phyloP scores from a whole-genome alignment of 2,329 filamentous ascomycete genomes.

The Exophiala sideris region DNA sequence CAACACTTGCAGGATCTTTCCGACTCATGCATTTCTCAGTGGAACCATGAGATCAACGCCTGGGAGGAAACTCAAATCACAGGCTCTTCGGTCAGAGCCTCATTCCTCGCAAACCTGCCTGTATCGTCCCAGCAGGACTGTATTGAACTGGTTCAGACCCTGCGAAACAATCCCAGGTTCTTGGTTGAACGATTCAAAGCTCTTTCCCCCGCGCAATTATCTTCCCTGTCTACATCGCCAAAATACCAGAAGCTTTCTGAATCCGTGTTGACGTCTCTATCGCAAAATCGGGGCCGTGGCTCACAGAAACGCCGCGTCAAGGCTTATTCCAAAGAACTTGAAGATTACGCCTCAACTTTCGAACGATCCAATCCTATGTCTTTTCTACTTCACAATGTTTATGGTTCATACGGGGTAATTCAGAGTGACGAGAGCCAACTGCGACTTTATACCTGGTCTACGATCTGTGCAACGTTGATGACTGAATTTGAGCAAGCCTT shows the following conservation, averaged over 20 bases:
- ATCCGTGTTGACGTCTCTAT: conserved; percentile 71
- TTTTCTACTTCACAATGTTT: conserved; percentile 80
- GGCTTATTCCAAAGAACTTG: conserved; percentile 57
- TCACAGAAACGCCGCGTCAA: conserved; percentile 43
- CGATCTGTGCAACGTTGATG: conserved; percentile 78
- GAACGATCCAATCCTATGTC: conserved; percentile 84
- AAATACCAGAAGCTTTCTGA: conserved; percentile 77
- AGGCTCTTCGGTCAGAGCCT: conserved; percentile 25
- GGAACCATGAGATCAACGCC: conserved; percentile 34
- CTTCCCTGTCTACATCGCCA: conserved; percentile 72
- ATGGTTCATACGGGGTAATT: conserved; percentile 78
- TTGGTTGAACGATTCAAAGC: conserved; percentile 76
- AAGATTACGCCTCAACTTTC: conserved; percentile 82
- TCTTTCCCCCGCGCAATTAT: conserved; percentile 72
- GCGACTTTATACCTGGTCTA: conserved; percentile 83
- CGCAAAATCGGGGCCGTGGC: conserved; percentile 49
- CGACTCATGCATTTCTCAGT: conserved; percentile 39
- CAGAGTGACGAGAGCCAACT: conserved; percentile 77
- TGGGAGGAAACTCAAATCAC: conserved; percentile 30
- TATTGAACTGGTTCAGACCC: conserved; percentile 72
- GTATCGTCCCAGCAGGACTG: conserved; percentile 70
- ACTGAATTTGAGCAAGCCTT: conserved; percentile 70
- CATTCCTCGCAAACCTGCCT: conserved; percentile 64
- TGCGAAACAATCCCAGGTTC: conserved; percentile 84
- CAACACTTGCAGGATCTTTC: conserved; percentile 44